phyloP scores from a whole-genome alignment of 1,284 basidiomycete genomes.

The Malassezia sympodialis region DNA sequence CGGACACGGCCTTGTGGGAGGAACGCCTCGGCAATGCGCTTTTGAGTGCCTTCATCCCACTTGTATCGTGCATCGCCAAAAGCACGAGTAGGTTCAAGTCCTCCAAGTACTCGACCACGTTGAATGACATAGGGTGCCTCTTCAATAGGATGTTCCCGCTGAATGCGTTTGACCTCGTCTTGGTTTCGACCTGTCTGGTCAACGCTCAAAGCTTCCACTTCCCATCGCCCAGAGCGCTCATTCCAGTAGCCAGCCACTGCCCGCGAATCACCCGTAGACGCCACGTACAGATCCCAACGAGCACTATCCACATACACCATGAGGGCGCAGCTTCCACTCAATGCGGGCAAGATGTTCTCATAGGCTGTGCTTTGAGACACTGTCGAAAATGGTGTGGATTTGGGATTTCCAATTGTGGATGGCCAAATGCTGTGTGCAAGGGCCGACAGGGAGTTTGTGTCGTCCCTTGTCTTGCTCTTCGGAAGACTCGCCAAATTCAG shows the following conservation, averaged over 20 bases:
- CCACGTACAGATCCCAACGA: slow-evolving; percentile 50
- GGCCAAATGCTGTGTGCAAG: slow-evolving; percentile 45
- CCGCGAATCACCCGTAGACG: slow-evolving; percentile 83
- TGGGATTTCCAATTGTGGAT: slow-evolving; percentile 20
- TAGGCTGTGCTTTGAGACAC: slow-evolving; percentile 39
- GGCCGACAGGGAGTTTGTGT: slow-evolving; percentile 29
- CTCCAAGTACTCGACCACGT: slow-evolving; percentile 62
- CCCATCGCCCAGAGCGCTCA: slow-evolving; percentile 56
- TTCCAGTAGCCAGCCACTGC: slow-evolving; percentile 86
- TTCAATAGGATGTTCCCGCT: slow-evolving; percentile 65
- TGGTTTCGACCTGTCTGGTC: slow-evolving; percentile 91
- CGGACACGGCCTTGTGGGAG: slow-evolving; percentile 30
- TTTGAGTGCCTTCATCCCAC: slow-evolving; percentile 51
- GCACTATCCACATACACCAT: slow-evolving; percentile 45
- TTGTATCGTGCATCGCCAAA: slow-evolving; percentile 95
- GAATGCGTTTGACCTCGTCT: slow-evolving; percentile 66
- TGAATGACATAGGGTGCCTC: slow-evolving; percentile 73
- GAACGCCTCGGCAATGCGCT: slow-evolving; percentile 49
- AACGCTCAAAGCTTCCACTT: slow-evolving; percentile 78
- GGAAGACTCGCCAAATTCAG: slow-evolving; percentile 26
- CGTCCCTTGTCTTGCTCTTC: not conserved
- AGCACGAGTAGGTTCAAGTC: slow-evolving; percentile 84
- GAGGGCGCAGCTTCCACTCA: slow-evolving; percentile 42
- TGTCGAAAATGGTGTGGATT: slow-evolving; percentile 20
- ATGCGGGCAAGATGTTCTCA: slow-evolving; percentile 42